Evolutionary conservation across 2,329 filamentous ascomycete genomes (phyloP), one percentile per base, ranked within the genome.

Genomic region (Arthrobotrys conoides): DNA sequence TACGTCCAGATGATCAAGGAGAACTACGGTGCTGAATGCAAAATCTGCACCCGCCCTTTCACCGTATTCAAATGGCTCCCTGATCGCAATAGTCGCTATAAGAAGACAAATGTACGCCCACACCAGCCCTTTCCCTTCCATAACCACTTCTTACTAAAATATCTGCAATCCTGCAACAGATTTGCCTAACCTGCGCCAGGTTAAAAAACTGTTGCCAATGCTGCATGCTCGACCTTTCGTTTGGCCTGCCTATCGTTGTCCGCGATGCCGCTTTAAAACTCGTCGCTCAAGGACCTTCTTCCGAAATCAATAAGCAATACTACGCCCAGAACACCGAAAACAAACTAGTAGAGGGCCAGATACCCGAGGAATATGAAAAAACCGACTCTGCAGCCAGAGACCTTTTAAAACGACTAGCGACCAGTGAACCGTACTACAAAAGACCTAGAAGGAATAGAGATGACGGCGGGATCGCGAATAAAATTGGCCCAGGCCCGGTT

Each of bases 1-100:
- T 99, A 97, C 83, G 96, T 99, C 51, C 96, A 98, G 85, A 98
- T 99, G 94, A 88, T 99, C 78, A 99, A 99, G 86, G 94, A 98
- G 84, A 95, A 99, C 84, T 91, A 96, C 83, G 96, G 94, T 8
- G 66, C 71, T 20, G 71, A 76, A 48, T 69, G 71, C 85, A 89
- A 89, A 83, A 88, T 90, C 81, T 99, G 96, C 85, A 98, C 95
- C 5, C 90, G 96, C 79, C 96, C 96, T 0, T 99, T 97, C 83
- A 98, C 96, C 27, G 89, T 98, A 68, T 99, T 99, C 84, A 90
- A 91, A 82, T 99, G 95, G 95, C 95, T 95, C 82, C 91, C 93
- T 80, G 94, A 97, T 84, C 93, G 96, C 73, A 96, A 94, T 1
- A 90, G 94, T 27, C 92, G 94, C 80, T 94, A 95, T 84, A 97